Evolutionary conservation across 2,329 filamentous ascomycete genomes (phyloP), one percentile per base, ranked within the genome.

Genomic region (Teratosphaeria destructans): DNA sequence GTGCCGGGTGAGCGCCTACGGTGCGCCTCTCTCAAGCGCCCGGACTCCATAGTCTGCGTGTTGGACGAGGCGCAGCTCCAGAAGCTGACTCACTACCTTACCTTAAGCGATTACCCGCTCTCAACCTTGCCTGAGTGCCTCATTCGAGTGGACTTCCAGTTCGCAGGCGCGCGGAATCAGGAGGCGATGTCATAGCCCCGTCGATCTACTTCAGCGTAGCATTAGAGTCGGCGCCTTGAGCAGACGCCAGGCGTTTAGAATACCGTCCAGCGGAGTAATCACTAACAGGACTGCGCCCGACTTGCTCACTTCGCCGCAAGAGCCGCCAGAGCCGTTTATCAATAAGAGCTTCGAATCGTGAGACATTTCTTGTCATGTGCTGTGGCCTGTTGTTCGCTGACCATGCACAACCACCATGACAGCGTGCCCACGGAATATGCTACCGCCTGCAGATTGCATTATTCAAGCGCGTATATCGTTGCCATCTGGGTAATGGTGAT

Each of bases 401-500:
- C 57, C 4, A 43, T 58, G 57, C 19, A 35, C 34, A 23, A 49
- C n/a, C 52, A 58, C 52, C 12, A 23, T 10, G n/a, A 54, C 43
- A 27, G 32, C 23, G 26, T 6, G 23, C n/a, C 29, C 23, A 47
- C 47, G 19, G 32, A 60, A 52, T 43, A 61, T 62, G 62, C 55
- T 55, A 58, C 52, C 11, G 16, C 52, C 55, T 16, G 57, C 57
- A 56, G 56, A 55, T 47, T 34, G 23, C 58, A 55, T n/a, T 54
- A 56, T 39, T 29, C 55, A 14, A 10, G 35, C 29, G 52, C 57
- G 12, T 54, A 52, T 27, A 52, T 59, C 23, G 54, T 59, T 47
- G 59, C 57, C 34, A 57, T 62, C 49, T 16, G 53, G 34, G 58
- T 58, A 37, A 58, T 57, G 39, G 64, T 60, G 34, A 63, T 62